phyloP scores from a whole-genome alignment of 345 rosid genomes.

The Angophora floribunda region DNA sequence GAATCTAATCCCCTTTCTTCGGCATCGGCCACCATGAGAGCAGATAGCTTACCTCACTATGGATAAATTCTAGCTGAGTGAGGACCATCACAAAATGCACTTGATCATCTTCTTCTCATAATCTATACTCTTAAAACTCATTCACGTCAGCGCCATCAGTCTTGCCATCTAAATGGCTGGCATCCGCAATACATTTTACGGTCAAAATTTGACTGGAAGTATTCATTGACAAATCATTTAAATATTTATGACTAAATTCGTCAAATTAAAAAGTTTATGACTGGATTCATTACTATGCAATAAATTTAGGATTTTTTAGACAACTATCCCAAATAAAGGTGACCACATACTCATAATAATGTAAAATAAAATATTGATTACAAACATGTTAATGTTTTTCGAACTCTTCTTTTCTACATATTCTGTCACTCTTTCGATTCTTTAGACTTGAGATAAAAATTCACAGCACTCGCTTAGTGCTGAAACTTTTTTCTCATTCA shows the following conservation, averaged over 20 bases:
- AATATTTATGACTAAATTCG: background rate
- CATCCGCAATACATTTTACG: rapidly evolving
- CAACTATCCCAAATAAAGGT: background rate
- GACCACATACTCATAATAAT: background rate
- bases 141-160: rapidly evolving
- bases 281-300: rapidly evolving
- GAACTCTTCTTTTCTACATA: background rate
- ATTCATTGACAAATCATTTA: background rate
- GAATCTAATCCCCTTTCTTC: background rate
- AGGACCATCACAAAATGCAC: background rate
- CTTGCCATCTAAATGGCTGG: background rate
- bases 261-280: background rate
- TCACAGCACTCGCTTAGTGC: rapidly evolving
- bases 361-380: background rate
- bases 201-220: background rate
- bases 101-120: background rate
- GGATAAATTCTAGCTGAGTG: background rate
- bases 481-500: background rate
- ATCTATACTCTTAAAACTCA: background rate
- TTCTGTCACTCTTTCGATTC: background rate
- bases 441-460: background rate
- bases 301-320: background rate
- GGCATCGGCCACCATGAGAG: background rate
- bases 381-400: background rate
- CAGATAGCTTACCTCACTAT: background rate